Evolutionary conservation across 441 rosid genomes (phyloP).

Genomic region (Erodium texanum): DNA sequence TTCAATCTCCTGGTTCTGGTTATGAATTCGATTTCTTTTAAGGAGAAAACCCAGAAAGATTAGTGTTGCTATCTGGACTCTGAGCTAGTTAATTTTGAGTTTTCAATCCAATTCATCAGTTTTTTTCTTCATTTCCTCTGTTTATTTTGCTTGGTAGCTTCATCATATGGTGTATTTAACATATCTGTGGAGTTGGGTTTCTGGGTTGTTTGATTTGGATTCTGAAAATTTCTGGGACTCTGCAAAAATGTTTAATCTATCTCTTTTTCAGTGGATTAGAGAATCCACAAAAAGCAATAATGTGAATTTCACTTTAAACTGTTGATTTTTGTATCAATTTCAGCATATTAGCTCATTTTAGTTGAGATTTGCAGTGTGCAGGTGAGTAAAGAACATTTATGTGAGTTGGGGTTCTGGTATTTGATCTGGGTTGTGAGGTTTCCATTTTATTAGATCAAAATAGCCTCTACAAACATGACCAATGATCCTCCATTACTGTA

Average conservation of each 20-base stretch:
- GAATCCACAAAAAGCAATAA: not conserved
- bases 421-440: not conserved
- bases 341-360: not conserved
- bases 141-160: not conserved
- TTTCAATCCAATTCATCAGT: not conserved
- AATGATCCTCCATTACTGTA: not conserved
- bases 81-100: not conserved
- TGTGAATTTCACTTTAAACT: not conserved
- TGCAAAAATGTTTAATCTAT: not conserved
- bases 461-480: not conserved
- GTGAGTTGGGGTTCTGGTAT: not conserved
- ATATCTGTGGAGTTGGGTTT: not conserved
- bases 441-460: not conserved
- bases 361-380: not conserved
- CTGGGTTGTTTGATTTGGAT: too few relatives aligned
- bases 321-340: not conserved
- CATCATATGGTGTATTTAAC: not conserved
- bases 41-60: not conserved
- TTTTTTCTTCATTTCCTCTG: not conserved
- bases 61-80: not conserved
- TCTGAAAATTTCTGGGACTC: not conserved
- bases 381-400: not conserved
- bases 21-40: not conserved
- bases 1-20: not conserved
- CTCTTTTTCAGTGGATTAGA: not conserved